These are phyloP conservation scores for Kregervanrija fluxuum DNA, from an alignment of 805 yeast genomes.

Conservation along the genomic window DNA sequence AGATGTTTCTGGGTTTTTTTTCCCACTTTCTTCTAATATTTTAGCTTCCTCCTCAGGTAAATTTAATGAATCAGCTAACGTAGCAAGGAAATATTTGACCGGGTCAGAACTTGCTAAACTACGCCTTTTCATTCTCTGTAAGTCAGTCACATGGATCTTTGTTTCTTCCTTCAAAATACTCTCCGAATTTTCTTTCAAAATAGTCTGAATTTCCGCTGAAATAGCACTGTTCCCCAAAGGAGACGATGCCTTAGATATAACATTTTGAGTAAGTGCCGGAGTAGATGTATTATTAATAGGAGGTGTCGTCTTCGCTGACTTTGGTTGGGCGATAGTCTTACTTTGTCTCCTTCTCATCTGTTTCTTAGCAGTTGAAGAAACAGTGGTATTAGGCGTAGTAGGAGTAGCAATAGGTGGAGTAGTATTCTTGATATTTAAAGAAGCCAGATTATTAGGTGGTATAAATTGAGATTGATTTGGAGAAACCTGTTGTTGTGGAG, in stretches of 20 bases:
- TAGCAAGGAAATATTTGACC: slow-evolving; percentile 40
- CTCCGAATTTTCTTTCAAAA: slow-evolving; percentile 25
- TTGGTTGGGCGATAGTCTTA: neutral
- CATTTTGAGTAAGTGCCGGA: neutral
- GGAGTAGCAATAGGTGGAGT: slow-evolving; percentile 7
- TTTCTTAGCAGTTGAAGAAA: slow-evolving; percentile 3
- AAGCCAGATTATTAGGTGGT: slow-evolving; percentile 10
- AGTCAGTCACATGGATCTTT: slow-evolving; percentile 26
- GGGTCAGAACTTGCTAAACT: slow-evolving; percentile 41
- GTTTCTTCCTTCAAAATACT: slow-evolving; percentile 23
- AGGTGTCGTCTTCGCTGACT: slow-evolving; percentile 5
- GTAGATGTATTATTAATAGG: slow-evolving; percentile 6
- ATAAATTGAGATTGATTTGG: slow-evolving; percentile 8
- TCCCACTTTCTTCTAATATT: slow-evolving; percentile 14
- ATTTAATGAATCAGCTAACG: slow-evolving; percentile 43
- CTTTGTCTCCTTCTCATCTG: neutral
- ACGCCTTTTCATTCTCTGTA: slow-evolving; percentile 37
- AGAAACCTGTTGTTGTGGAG: slow-evolving; percentile 13
- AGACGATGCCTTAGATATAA: slow-evolving; percentile 13
- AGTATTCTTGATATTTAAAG: neutral
- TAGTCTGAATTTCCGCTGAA: slow-evolving; percentile 15
- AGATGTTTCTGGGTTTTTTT: too few species aligned
- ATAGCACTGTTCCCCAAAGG: neutral
- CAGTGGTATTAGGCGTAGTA: slow-evolving; percentile 7
- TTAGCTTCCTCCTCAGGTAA: slow-evolving; percentile 33